Conservation (phyloP, 371 early-diverging fungal species). For the Mortierella sp. region DNA sequence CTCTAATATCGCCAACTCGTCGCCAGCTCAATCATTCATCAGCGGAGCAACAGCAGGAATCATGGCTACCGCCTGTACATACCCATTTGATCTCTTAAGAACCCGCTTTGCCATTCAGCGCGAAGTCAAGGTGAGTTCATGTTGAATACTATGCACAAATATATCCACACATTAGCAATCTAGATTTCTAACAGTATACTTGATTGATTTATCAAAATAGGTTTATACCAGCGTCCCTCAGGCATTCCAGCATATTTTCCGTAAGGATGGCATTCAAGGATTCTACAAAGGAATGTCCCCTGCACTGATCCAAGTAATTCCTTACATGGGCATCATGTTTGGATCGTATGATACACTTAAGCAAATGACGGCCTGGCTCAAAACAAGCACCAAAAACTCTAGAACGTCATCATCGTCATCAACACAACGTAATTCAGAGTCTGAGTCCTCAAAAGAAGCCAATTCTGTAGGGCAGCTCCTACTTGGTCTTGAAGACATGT, state of each 20-base stretch:
- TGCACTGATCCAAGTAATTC: constrained; percentile 89
- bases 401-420: not conserved
- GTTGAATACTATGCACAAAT: too few relatives aligned
- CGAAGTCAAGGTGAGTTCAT: constrained; percentile 58
- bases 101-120: constrained; percentile 93
- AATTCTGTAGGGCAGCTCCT: constrained; percentile 28
- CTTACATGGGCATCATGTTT: constrained; percentile 93
- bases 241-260: constrained; percentile 74
- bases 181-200: too few relatives aligned
- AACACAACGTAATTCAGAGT: not conserved
- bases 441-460: not conserved
- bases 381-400: not conserved
- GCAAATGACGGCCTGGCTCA: constrained; percentile 57
- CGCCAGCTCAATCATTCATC: constrained; percentile 67
- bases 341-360: constrained; percentile 77
- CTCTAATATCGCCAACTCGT: constrained; percentile 13
- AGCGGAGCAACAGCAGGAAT: constrained; percentile 83
- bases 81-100: constrained; percentile 94
- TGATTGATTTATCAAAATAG: constrained; percentile 15
- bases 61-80: constrained; percentile 85
- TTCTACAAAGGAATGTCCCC: constrained; percentile 92
- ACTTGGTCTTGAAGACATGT: constrained; percentile 68
- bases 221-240: constrained; percentile 73
- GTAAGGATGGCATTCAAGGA: constrained; percentile 82
- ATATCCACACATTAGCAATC: too few relatives aligned